phyloP scores from a whole-genome alignment of 2,329 filamentous ascomycete genomes.

The Phaeosphaeria sp. region DNA sequence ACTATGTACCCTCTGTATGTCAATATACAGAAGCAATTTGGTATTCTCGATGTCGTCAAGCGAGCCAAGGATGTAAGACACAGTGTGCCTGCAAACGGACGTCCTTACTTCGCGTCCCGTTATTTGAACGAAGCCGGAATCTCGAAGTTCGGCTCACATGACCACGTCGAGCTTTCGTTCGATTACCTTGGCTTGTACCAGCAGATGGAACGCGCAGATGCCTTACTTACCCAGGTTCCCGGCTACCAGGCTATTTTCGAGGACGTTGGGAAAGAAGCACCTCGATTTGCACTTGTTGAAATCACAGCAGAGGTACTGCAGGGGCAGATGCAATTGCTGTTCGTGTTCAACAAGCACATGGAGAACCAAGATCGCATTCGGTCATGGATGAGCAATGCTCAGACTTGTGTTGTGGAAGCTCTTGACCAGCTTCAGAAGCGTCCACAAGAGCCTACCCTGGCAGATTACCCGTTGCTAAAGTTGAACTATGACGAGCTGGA shows the following conservation, averaged over 20 bases:
- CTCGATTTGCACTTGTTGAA: constrained; percentile 24
- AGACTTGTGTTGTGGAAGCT: constrained; percentile 4
- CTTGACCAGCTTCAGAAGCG: constrained; percentile 2
- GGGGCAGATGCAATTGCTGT: constrained; percentile 13
- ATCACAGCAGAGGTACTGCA: constrained; percentile 18
- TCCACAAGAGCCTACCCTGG: constrained; percentile 16
- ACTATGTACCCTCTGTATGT: constrained; percentile 33
- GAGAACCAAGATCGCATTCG: constrained; percentile 16
- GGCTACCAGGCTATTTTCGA: constrained; percentile 15
- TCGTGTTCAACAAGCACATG: constrained; percentile 21
- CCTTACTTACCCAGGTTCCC: constrained; percentile 48
- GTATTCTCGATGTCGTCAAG: constrained; percentile 40
- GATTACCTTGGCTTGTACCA: constrained; percentile 59
- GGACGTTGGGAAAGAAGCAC: constrained; percentile 12
- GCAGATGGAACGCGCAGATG: constrained; percentile 54
- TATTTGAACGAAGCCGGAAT: constrained; percentile 17
- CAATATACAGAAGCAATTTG: constrained; percentile 47
- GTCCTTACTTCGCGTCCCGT: constrained; percentile 52
- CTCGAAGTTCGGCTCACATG: constrained; percentile 42
- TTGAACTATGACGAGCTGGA: constrained; percentile 20
- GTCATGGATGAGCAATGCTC: constrained; percentile 19
- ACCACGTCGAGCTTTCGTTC: constrained; percentile 64
- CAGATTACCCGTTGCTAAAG: constrained; percentile 23
- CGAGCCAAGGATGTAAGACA: constrained; percentile 56
- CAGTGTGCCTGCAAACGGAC: constrained; percentile 50